A percentile compares a stretch with the other conserved stretches of the same genome.
Conservation (phyloP, 225 moss, liverwort and hornwort genomes). For the Bryoerythrophyllum caledonicum region DNA sequence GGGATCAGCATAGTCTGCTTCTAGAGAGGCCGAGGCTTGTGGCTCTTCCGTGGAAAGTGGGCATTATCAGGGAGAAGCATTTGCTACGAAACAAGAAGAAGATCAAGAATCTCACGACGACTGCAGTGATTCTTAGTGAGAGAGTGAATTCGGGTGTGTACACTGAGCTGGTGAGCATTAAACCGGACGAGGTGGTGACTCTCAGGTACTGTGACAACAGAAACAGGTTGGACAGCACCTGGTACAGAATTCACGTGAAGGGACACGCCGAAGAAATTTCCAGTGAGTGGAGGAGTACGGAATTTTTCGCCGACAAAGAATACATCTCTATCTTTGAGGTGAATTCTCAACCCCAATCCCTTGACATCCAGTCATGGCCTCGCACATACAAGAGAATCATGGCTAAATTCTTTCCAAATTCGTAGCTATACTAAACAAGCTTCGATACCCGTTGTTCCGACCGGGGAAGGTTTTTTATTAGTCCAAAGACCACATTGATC, state of each 20-base stretch:
- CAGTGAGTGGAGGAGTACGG: not conserved
- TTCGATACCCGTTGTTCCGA: too few relatives aligned
- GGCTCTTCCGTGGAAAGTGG: not conserved
- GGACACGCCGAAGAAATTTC: not conserved
- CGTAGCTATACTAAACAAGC: too few relatives aligned
- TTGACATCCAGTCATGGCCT: not conserved
- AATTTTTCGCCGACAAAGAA: not conserved
- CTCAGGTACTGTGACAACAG: not conserved
- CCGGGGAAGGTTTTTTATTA: too few relatives aligned
- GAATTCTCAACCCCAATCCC: not conserved
- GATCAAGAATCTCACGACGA: not conserved
- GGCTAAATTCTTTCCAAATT: not conserved
- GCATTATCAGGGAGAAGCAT: not conserved
- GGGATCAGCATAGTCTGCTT: not conserved
- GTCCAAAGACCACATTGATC: too few relatives aligned
- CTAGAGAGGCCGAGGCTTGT: not conserved
- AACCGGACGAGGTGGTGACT: not conserved
- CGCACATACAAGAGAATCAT: not conserved
- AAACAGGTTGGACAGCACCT: not conserved
- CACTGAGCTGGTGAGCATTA: not conserved
- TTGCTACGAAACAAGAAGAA: not conserved
- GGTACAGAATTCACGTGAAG: not conserved
- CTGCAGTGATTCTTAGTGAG: not conserved
- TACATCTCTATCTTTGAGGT: not conserved
- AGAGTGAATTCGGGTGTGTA: not conserved